Conservation (phyloP, 208 protist genomes). For the Wallacemonas rigidus region DNA sequence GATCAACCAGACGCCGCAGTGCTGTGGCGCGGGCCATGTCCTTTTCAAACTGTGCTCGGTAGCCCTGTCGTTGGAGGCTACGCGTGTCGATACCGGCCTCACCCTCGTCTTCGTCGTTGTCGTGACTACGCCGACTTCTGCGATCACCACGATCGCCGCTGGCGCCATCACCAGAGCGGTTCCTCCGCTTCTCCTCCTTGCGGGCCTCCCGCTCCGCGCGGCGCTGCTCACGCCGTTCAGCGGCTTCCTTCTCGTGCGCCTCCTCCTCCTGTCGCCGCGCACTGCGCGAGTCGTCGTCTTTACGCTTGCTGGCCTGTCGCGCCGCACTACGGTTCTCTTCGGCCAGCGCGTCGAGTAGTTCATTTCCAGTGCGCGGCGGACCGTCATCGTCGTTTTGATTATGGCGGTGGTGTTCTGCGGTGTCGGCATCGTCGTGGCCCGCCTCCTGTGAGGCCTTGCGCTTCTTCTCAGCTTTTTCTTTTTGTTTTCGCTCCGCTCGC, state of each 20-base stretch:
- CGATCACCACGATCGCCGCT: slow-evolving; percentile 19
- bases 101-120: slow-evolving; percentile 31
- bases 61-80: slow-evolving; percentile 71
- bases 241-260: slow-evolving; percentile 9
- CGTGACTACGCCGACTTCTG: neutral
- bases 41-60: slow-evolving; percentile 75
- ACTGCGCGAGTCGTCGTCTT: neutral
- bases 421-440: neutral
- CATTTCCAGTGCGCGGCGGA: slow-evolving; percentile 1
- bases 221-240: slow-evolving; percentile 21
- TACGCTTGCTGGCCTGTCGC: slow-evolving; percentile 14
- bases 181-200: slow-evolving; percentile 18
- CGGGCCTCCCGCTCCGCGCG: slow-evolving; percentile 24
- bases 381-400: neutral
- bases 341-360: slow-evolving; percentile 44
- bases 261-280: neutral
- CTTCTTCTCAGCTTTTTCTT: slow-evolving; percentile 5
- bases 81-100: neutral
- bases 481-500: slow-evolving; percentile 15
- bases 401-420: neutral
- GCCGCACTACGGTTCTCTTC: slow-evolving; percentile 46
- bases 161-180: slow-evolving; percentile 12
- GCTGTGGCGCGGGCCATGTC: slow-evolving; percentile 68
- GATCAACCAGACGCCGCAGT: slow-evolving; percentile 80
- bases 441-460: slow-evolving; percentile 1